A percentile compares a stretch with the other conserved stretches of the same genome.
phyloP scores from a whole-genome alignment of 257 asterid species.

The Solanum paucissectum region DNA sequence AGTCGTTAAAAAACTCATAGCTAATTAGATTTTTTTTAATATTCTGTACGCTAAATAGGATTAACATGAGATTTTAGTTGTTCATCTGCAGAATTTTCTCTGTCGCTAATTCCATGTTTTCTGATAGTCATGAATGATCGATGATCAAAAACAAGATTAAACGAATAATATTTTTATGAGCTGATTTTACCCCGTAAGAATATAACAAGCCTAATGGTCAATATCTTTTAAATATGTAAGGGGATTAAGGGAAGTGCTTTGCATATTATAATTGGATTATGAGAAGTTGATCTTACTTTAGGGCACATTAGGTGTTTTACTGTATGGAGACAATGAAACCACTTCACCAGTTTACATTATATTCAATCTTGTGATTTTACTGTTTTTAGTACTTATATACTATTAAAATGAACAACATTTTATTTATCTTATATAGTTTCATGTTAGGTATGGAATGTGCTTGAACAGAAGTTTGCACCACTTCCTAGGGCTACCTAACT shows the following conservation, averaged over 20 bases:
- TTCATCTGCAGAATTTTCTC: too few species aligned
- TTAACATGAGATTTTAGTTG: not conserved
- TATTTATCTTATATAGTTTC: not conserved
- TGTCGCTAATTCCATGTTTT: not conserved
- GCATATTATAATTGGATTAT: not conserved
- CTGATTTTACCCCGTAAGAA: not conserved
- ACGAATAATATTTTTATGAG: not conserved
- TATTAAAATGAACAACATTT: not conserved
- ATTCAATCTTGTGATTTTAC: not conserved
- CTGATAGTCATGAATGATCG: not conserved
- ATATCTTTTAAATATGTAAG: not conserved
- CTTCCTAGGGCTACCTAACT: not conserved
- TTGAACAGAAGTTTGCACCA: constrained; percentile 34
- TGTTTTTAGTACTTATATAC: not conserved
- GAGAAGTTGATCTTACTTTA: constrained; percentile 11
- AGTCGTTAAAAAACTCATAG: too few species aligned
- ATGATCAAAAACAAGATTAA: not conserved
- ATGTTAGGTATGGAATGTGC: constrained; percentile 27
- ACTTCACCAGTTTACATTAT: constrained; percentile 15
- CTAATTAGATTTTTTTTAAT: not conserved
- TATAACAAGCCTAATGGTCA: not conserved
- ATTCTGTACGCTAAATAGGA: not conserved
- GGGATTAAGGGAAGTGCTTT: not conserved
- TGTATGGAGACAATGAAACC: constrained; percentile 38
- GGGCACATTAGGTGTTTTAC: constrained; percentile 29